Evolutionary conservation across 192 early-diverging fungal species (phyloP).

Genomic region (Allomyces macrogynus): DNA sequence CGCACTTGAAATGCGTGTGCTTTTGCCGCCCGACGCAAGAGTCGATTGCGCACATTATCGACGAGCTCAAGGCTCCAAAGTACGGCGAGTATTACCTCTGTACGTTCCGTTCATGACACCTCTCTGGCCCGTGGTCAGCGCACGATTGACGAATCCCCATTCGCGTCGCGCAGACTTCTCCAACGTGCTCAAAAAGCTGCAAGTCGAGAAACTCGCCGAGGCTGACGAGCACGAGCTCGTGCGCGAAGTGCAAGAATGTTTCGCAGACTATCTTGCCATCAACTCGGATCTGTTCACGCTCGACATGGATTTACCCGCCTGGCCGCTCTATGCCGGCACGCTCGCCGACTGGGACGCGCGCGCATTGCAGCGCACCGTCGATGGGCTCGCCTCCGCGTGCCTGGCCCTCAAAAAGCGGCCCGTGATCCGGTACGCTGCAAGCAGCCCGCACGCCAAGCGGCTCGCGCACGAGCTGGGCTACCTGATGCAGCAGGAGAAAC

Average conservation of each 20-base stretch:
- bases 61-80: constrained; percentile 74
- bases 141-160: too few relatives aligned
- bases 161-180: constrained; percentile 71
- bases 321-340: constrained; percentile 52
- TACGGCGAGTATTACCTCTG: constrained; percentile 96
- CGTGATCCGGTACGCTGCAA: constrained; percentile 69
- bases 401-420: constrained; percentile 82
- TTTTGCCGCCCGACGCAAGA: constrained; percentile 73
- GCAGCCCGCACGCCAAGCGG: constrained; percentile 57
- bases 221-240: constrained; percentile 86
- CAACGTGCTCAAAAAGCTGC: constrained; percentile 78
- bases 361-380: constrained; percentile 51
- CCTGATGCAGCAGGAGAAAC: constrained; percentile 18
- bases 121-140: too few relatives aligned
- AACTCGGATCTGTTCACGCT: constrained; percentile 68
- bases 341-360: constrained; percentile 53
- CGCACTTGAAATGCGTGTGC: constrained; percentile 84
- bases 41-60: constrained; percentile 63
- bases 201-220: constrained; percentile 83
- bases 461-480: constrained; percentile 49
- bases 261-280: constrained; percentile 71
- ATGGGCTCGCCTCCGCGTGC: constrained; percentile 55
- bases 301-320: constrained; percentile 32
- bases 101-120: constrained; percentile 17
- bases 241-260: constrained; percentile 91